Conservation (phyloP, 202 grass and related monocot genomes). For the Zoysia matrella region DNA sequence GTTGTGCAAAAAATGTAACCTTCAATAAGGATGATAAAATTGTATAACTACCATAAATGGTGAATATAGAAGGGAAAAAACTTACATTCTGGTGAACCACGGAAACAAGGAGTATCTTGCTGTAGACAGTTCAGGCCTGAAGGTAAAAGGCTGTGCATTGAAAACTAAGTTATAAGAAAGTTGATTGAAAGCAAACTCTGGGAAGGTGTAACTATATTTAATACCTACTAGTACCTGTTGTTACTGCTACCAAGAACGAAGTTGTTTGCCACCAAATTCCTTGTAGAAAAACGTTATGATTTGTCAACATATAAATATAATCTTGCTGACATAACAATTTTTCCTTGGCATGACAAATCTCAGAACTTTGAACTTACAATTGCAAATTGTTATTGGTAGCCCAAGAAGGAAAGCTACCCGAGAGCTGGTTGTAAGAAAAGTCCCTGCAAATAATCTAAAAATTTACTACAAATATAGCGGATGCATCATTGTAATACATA, state of each 20-base stretch:
- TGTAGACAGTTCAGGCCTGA: conserved; percentile 73
- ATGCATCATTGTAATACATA: neutral
- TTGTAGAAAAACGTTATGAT: neutral
- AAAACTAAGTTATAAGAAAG: neutral
- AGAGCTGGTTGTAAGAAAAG: conserved; percentile 78
- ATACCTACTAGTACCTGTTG: conserved; percentile 22
- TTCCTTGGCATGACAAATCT: neutral
- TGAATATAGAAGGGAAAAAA: neutral
- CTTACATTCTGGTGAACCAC: conserved; percentile 58
- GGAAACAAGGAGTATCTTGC: conserved; percentile 64
- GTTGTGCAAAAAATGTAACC: neutral
- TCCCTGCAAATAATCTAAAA: conserved; percentile 46
- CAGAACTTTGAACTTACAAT: conserved; percentile 54
- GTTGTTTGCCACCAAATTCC: conserved; percentile 50
- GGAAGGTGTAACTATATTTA: neutral
- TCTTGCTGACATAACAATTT: neutral
- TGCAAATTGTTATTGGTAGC: conserved; percentile 48
- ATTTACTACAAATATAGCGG: conserved; percentile 3
- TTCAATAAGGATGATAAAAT: neutral
- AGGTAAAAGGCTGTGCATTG: conserved; percentile 52
- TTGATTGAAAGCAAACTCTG: neutral
- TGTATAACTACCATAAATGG: neutral
- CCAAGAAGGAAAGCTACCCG: conserved; percentile 76
- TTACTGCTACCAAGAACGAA: conserved; percentile 3
- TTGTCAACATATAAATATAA: neutral